phyloP scores from a whole-genome alignment of 495 filamentous ascomycete species.

The Hyaloscypha finlandica region DNA sequence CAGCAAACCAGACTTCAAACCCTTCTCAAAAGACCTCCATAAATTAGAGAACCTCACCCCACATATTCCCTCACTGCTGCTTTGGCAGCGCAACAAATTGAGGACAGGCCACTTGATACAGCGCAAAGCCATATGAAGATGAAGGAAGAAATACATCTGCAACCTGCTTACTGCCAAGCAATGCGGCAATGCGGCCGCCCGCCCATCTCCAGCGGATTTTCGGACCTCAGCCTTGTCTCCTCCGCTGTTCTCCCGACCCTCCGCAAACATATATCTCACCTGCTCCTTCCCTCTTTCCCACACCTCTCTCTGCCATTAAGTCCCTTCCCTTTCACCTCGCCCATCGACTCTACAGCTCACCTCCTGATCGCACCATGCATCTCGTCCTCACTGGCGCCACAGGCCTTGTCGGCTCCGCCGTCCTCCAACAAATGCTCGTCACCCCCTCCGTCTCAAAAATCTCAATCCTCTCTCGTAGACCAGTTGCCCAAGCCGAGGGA shows the following conservation, averaged over 20 bases:
- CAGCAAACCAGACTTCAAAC: too few species aligned
- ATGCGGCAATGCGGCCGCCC: not conserved
- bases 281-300: not conserved
- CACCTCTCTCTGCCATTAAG: not conserved
- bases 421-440: slow-evolving; percentile 64
- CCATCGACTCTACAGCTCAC: not conserved
- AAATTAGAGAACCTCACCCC: too few species aligned
- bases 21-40: too few species aligned
- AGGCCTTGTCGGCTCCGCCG: slow-evolving; percentile 66
- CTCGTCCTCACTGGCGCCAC: slow-evolving; percentile 77
- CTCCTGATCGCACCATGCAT: slow-evolving; percentile 51
- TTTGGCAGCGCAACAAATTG: too few species aligned
- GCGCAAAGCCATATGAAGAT: too few species aligned
- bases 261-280: not conserved
- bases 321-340: not conserved
- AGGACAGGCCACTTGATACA: too few species aligned
- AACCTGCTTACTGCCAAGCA: not conserved
- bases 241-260: not conserved
- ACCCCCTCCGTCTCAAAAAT: slow-evolving; percentile 58
- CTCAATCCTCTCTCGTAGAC: slow-evolving; percentile 65
- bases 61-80: too few species aligned
- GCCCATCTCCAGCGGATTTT: not conserved
- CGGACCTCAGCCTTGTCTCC: slow-evolving; percentile 1
- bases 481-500: slow-evolving; percentile 65
- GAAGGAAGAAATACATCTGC: too few species aligned